Evolutionary conservation across 106 monocot species (phyloP).

Genomic region (Acorus calamus): DNA sequence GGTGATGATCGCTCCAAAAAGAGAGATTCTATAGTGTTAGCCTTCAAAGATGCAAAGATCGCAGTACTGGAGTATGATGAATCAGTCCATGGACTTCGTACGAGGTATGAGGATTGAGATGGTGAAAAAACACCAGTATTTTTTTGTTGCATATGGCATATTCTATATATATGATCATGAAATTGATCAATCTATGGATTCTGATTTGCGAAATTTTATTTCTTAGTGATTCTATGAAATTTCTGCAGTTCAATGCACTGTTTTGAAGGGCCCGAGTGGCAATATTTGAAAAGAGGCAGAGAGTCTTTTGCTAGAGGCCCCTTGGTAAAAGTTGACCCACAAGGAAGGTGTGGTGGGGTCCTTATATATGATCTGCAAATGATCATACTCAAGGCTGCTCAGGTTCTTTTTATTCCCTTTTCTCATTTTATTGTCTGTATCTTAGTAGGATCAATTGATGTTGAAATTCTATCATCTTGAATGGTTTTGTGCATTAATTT

Average conservation of each 20-base stretch:
- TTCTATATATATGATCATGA: not conserved
- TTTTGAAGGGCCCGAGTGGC: conserved; percentile 97
- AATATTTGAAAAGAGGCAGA: conserved; percentile 80
- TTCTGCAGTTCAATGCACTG: conserved; percentile 93
- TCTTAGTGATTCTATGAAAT: not conserved
- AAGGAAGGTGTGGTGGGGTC: conserved; percentile 70
- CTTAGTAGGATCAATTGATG: no score
- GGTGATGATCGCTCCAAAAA: conserved; percentile 48
- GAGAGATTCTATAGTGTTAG: conserved; percentile 76
- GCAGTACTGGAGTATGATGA: conserved; percentile 76
- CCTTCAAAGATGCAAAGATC: conserved; percentile 87
- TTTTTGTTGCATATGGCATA: not conserved
- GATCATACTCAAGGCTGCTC: conserved; percentile 81
- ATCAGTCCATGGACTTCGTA: conserved; percentile 51
- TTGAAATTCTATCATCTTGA: no score
- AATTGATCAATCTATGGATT: no score
- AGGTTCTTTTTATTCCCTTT: conserved; percentile 31
- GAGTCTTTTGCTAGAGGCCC: conserved; percentile 88
- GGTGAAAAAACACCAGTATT: not conserved
- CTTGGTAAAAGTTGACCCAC: conserved; percentile 65
- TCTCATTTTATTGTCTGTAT: not conserved
- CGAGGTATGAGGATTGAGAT: conserved; percentile 34
- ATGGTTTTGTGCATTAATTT: no score
- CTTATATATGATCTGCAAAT: conserved; percentile 84
- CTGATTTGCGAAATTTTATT: not conserved